Evolutionary conservation across 2,329 filamentous ascomycete genomes (phyloP), one percentile per base, ranked within the genome.

Genomic region (Hypomyces perniciosus): DNA sequence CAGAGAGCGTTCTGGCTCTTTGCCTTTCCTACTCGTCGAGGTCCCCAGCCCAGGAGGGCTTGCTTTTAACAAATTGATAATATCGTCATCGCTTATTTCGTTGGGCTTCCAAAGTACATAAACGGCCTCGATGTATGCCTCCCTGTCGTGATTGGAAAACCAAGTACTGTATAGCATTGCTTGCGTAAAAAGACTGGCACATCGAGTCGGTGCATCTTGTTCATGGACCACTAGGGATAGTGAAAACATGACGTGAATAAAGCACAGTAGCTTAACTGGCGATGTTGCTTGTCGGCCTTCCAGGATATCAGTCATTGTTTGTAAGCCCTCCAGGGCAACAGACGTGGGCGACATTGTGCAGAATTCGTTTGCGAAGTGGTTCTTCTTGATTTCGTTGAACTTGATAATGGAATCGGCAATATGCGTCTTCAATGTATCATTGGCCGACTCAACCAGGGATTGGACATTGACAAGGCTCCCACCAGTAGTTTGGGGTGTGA

Each of bases 171-270:
- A 80, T 7, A 65, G 61, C 20, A 77, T 58, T 6, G 73, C 72
- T 58, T 79, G 77, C 1, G 62, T 58, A 55, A 78, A 81, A 6
- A 80, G 62, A 12, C 68, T 61, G 12, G 60, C 64, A 27, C 67
- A 70, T 44, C 66, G 68, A 6, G 51, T 52, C 8, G 58, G 44
- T 5, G 71, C 63, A 30, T 72, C 68, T 46, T 71, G 66, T 57
- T 71, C 72, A 48, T 76, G 68, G 5, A 76, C 58, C 10, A 76
- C 66, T 8, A 78, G 56, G 4, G 72, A 77, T 35, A 80, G 68
- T 9, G 76, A 73, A 55, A 78, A 79, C 27, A 75, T 65, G 20
- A 80, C 55, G 50, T 81, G 77, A 31, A 79, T 60, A 53, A 80
- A 74, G 58, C 76, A 80, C 2, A 81, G 58, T 2, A 72, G 68